phyloP scores from a whole-genome alignment of 2,329 filamentous ascomycete genomes.

The Stachybotrys elegans region DNA sequence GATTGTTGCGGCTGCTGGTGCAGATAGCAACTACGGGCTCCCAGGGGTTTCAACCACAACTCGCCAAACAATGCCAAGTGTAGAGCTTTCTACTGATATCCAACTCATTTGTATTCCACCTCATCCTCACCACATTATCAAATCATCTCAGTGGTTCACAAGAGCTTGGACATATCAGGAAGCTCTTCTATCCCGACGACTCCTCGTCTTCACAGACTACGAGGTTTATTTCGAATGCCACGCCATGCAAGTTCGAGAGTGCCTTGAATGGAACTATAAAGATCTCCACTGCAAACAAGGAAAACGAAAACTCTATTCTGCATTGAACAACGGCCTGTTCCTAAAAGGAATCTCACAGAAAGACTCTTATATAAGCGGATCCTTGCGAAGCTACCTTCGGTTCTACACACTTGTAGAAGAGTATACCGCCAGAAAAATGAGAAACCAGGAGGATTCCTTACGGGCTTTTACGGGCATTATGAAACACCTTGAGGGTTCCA shows the following conservation, averaged over 20 bases:
- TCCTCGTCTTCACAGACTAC: slow-evolving; percentile 14
- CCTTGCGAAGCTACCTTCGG: neutral
- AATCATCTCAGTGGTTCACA: slow-evolving; percentile 6
- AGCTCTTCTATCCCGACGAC: slow-evolving; percentile 9
- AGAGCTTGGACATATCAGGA: slow-evolving; percentile 14
- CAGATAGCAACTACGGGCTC: slow-evolving; percentile 10
- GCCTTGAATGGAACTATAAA: neutral
- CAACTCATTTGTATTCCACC: too few relatives aligned
- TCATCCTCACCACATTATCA: too few relatives aligned
- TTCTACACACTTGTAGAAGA: neutral
- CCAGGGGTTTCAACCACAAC: slow-evolving; percentile 7
- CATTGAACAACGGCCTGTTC: neutral
- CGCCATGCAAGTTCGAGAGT: neutral
- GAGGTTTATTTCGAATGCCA: slow-evolving; percentile 5
- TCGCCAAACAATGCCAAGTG: too few relatives aligned
- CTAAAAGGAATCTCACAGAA: neutral
- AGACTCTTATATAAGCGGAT: neutral
- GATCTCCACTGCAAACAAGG: neutral
- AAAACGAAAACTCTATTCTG: neutral
- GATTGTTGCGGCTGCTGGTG: slow-evolving; percentile 14
- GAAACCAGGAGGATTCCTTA: neutral
- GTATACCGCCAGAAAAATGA: neutral
- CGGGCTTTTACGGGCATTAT: neutral
- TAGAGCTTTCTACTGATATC: too few relatives aligned
- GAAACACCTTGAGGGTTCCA: neutral